phyloP scores from a whole-genome alignment of 805 yeast species.

The Blastobotrys chiropterorum region DNA sequence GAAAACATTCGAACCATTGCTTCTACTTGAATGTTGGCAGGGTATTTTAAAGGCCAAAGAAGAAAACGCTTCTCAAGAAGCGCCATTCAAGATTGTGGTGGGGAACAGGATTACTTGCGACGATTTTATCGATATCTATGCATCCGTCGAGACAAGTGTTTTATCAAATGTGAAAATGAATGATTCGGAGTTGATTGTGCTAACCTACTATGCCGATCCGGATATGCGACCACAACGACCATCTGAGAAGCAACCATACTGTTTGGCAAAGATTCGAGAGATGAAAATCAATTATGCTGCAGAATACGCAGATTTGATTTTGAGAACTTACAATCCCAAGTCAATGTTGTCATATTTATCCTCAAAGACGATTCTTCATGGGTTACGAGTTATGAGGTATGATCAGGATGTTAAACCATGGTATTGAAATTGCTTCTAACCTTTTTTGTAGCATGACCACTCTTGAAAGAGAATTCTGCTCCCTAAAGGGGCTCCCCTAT shows the following conservation, averaged over 20 bases:
- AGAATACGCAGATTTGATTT: conserved; percentile 67
- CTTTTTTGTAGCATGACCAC: conserved; percentile 59
- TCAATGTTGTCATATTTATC: conserved; percentile 49
- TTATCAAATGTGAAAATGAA: conserved; percentile 48
- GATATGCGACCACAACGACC: conserved; percentile 20
- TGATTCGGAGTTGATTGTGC: conserved; percentile 70
- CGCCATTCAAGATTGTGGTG: conserved; percentile 59
- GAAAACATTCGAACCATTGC: conserved; percentile 66
- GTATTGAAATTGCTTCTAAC: neutral
- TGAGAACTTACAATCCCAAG: conserved; percentile 51
- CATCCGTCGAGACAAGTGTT: conserved; percentile 52
- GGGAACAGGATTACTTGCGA: conserved; percentile 82
- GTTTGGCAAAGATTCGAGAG: conserved; percentile 76
- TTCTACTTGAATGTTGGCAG: conserved; percentile 92
- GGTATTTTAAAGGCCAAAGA: conserved; percentile 68
- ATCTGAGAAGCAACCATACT: conserved; percentile 34
- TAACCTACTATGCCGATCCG: conserved; percentile 47
- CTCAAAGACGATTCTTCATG: conserved; percentile 58
- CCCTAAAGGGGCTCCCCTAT: conserved; percentile 73
- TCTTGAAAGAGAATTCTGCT: conserved; percentile 84
- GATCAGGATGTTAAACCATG: neutral
- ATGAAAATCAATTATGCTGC: conserved; percentile 53
- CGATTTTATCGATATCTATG: conserved; percentile 80
- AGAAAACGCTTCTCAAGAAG: conserved; percentile 40
- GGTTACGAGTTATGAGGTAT: conserved; percentile 61